Base-by-base conservation (phyloP, 202 grass and related monocot genomes). In the Cymbopogon flexuosus region DNA sequence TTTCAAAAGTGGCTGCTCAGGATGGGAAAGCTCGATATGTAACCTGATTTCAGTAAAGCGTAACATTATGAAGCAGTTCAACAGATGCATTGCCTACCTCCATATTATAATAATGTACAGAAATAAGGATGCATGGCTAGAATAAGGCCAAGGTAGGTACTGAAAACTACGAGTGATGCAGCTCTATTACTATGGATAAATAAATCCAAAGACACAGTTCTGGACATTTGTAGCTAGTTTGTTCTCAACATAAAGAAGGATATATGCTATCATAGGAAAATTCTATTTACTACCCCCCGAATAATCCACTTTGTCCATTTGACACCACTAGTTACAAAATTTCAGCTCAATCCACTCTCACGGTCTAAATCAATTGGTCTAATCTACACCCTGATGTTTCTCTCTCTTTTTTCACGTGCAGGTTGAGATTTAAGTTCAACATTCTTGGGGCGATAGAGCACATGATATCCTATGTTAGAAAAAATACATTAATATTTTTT, bases 1-100 rank as follows among this genome's bases (percentile, higher is more conserved):
- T 77, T 86, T 94, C 80, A 97, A 78, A 75, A 97, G 42, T 19
- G 94, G 94, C 68, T 94, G 94, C 36, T 94, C 89, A 65, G 86
- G 89, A 79, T 97, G 76, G 13, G 81, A 92, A 57, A 97, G 66
- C 59, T 84, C 3, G 9, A 97, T 89, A 47, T 29, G 3, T 75
- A 90, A 83, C 79, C 94, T 97, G 79, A 29, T 81, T 79, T 90
- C 52, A 84, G 83, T 14, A 90, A 30, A 56, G 8, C 5, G 35
- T 73, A 76, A 68, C 22, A 62, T 71, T 76, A 80, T 64, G 73
- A 79, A 84, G 41, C 64, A 79, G 46, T 39, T 65, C 36, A 87
- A 65, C 31, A 82, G 65, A 78, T 65, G 58, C 46, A 64, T 82
- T 8, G 2, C 59, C 18, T 67, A 39, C 4, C 49, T 75, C 31